Percentiles rank a stretch among this genome's conserved stretches.
Evolutionary conservation across 441 rosid genomes (phyloP).

Genomic region (Aleurites moluccanus): DNA sequence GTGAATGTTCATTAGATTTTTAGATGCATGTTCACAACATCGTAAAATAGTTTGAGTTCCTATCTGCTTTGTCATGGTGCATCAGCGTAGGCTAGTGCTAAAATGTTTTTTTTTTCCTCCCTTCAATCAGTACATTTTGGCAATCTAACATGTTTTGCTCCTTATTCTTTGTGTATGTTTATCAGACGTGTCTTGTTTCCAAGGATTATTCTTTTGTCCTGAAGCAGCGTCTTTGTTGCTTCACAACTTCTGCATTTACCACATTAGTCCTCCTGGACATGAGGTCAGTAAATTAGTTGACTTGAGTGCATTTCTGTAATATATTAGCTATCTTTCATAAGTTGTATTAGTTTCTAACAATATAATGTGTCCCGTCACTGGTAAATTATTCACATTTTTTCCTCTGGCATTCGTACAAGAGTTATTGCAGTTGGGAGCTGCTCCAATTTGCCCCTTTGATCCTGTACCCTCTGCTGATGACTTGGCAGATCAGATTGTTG

Average conservation of each 20-base stretch:
- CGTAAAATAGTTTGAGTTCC: neutral
- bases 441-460: constrained; percentile 45
- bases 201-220: constrained; percentile 86
- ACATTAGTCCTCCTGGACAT: constrained; percentile 89
- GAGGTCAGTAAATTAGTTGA: constrained; percentile 59
- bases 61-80: neutral
- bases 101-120: neutral
- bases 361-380: constrained; percentile 8
- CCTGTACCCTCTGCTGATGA: constrained; percentile 68
- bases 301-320: constrained; percentile 11
- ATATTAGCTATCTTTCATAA: constrained; percentile 7
- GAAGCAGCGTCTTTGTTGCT: constrained; percentile 87
- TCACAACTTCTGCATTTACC: constrained; percentile 90
- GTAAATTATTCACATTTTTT: constrained; percentile 40
- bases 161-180: constrained; percentile 11
- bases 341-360: constrained; percentile 29
- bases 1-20: neutral
- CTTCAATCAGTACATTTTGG: constrained; percentile 11
- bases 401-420: constrained; percentile 54
- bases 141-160: constrained; percentile 27
- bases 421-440: constrained; percentile 94
- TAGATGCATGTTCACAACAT: neutral
- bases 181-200: constrained; percentile 81
- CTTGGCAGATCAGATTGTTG: constrained; percentile 81
- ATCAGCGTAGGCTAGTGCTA: neutral